These are phyloP conservation scores for Trifolium fragiferum DNA, from an alignment of 306 rosid species.

Conservation along the genomic window DNA sequence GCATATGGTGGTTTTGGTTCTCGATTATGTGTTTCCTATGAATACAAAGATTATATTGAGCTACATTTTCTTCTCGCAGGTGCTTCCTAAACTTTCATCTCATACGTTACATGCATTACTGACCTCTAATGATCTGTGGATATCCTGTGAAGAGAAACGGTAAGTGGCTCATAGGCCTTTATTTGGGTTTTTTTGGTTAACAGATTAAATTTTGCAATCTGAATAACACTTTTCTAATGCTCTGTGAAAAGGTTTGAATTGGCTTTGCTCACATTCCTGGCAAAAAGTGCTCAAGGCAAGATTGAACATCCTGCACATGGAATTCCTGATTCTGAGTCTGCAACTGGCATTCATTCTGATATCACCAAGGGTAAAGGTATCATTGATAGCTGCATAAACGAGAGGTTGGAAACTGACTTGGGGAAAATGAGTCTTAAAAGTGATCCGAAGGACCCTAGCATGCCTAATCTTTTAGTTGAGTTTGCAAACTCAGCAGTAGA, in stretches of 20 bases:
- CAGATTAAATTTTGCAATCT: slow-evolving; percentile 37
- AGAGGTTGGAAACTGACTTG: slow-evolving; percentile 69
- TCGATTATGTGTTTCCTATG: slow-evolving; percentile 31
- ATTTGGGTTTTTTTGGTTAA: slow-evolving; percentile 45
- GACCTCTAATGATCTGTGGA: slow-evolving; percentile 90
- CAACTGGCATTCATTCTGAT: slow-evolving; percentile 53
- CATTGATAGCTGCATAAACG: slow-evolving; percentile 50
- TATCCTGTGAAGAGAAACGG: slow-evolving; percentile 88
- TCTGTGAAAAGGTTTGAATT: slow-evolving; percentile 71
- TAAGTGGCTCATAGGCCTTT: slow-evolving; percentile 46
- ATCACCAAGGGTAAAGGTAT: slow-evolving; percentile 57
- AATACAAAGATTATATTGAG: slow-evolving; percentile 22
- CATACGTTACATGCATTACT: slow-evolving; percentile 86
- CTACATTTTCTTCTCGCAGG: slow-evolving; percentile 57
- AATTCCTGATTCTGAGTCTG: slow-evolving; percentile 67
- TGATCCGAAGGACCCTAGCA: slow-evolving; percentile 56
- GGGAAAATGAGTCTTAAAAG: slow-evolving; percentile 62
- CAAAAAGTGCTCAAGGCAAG: slow-evolving; percentile 69
- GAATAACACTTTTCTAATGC: slow-evolving; percentile 39
- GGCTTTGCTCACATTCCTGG: slow-evolving; percentile 76
- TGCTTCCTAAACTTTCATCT: slow-evolving; percentile 91
- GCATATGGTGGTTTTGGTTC: slow-evolving; percentile 36
- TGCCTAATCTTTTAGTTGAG: slow-evolving; percentile 63
- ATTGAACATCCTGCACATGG: slow-evolving; percentile 71
- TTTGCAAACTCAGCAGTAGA: slow-evolving; percentile 71